Conservation (phyloP, 2,329 filamentous ascomycete species). For the Phyllosticta ampelicida region DNA sequence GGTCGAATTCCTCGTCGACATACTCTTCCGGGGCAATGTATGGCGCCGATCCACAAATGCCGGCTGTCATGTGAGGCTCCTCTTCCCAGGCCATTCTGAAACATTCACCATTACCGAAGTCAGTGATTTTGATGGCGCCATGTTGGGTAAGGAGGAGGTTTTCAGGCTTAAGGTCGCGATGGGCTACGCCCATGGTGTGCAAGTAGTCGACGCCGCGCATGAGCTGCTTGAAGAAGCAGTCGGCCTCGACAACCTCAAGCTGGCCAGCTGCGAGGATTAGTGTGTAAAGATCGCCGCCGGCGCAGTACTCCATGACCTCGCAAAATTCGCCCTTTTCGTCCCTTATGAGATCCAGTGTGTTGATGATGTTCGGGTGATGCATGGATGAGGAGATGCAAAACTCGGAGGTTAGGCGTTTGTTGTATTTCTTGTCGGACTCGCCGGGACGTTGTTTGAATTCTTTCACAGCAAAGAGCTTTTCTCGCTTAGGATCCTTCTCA, state of each 20-base stretch:
- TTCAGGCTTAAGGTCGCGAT: conserved; percentile 93
- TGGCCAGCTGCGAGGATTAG: conserved; percentile 84
- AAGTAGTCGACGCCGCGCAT: conserved; percentile 99
- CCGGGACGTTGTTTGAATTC: conserved; percentile 91
- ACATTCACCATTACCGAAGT: conserved; percentile 97
- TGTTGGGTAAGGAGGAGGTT: conserved; percentile 89
- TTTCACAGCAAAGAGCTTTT: conserved; percentile 95
- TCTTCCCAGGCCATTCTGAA: conserved; percentile 99
- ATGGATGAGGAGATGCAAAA: conserved; percentile 98
- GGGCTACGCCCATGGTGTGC: conserved; percentile 98
- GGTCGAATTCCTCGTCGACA: conserved; percentile 88
- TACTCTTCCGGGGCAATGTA: conserved; percentile 99
- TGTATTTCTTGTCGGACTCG: conserved; percentile 94
- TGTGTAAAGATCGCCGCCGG: conserved; percentile 90
- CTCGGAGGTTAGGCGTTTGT: conserved; percentile 91
- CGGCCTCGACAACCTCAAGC: conserved; percentile 82
- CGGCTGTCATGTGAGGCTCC: conserved; percentile 95
- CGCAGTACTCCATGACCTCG: conserved; percentile 99
- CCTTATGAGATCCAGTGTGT: conserved; percentile 88
- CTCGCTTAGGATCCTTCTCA: conserved; percentile 61
- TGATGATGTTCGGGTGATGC: conserved; percentile 94
- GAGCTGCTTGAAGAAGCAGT: conserved; percentile 98
- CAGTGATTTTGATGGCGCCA: conserved; percentile 90
- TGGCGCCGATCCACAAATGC: conserved; percentile 88
- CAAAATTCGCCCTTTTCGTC: conserved; percentile 97